Evolutionary conservation across 1,284 basidiomycete species (phyloP).

Genomic region (Ustilago nuda): DNA sequence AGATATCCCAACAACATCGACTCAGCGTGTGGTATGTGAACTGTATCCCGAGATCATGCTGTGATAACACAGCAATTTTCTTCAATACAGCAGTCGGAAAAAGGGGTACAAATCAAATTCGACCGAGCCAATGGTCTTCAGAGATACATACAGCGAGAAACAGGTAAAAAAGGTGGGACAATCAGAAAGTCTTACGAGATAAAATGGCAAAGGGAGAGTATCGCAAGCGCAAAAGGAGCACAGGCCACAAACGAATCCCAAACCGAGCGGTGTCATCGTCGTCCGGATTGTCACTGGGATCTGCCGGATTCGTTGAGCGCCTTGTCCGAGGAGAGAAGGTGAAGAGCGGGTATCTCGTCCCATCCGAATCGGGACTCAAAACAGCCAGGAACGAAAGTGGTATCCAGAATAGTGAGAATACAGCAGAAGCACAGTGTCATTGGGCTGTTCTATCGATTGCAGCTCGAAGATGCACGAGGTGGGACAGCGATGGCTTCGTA

Average conservation of each 20-base stretch:
- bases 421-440: constrained; percentile 8
- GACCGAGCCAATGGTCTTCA: neutral
- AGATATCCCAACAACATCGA: constrained; percentile 6
- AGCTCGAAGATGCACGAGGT: constrained; percentile 42
- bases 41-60: no score
- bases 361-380: constrained; percentile 3
- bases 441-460: neutral
- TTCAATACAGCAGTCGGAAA: neutral
- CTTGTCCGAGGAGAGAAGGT: neutral
- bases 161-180: neutral
- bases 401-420: constrained; percentile 17
- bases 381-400: constrained; percentile 2
- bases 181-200: neutral
- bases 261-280: neutral
- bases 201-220: neutral
- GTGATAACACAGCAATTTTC: neutral
- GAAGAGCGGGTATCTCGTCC: constrained; percentile 38
- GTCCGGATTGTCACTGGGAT: neutral
- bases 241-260: neutral
- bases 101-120: neutral
- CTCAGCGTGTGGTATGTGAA: neutral
- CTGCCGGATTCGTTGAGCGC: neutral
- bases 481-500: constrained; percentile 52
- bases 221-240: neutral
- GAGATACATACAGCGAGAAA: constrained; percentile 5